A percentile compares a stretch with the other conserved stretches of the same genome.
phyloP scores from a whole-genome alignment of 495 filamentous ascomycete genomes.

The Trichoderma virens region DNA sequence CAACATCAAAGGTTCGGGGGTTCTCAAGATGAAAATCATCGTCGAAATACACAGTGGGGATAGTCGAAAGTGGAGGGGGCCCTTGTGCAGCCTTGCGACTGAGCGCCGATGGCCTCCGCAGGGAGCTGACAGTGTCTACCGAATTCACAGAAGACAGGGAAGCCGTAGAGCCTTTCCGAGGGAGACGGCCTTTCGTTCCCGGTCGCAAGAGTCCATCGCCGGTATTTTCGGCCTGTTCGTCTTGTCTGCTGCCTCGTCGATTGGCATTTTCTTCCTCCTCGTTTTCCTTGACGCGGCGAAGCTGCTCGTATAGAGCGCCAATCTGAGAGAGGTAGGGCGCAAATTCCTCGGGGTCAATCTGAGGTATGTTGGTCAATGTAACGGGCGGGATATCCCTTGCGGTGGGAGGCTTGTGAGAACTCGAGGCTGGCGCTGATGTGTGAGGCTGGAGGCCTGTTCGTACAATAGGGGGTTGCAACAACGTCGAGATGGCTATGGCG shows the following conservation, averaged over 20 bases:
- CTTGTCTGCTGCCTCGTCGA: conserved; percentile 35
- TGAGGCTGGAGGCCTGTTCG: conserved; percentile 79
- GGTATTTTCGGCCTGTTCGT: conserved; percentile 40
- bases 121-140: conserved; percentile 37
- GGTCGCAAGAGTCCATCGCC: conserved; percentile 42
- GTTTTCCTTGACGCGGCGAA: conserved; percentile 65
- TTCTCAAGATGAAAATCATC: conserved; percentile 95
- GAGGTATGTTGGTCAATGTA: conserved; percentile 79
- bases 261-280: conserved; percentile 48
- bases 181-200: conserved; percentile 29
- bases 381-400: conserved; percentile 92
- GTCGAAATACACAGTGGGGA: conserved; percentile 90
- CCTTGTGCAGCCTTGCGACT: conserved; percentile 49
- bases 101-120: conserved; percentile 42
- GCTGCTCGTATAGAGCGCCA: conserved; percentile 71
- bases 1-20: conserved; percentile 90
- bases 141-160: conserved; percentile 42
- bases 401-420: conserved; percentile 74
- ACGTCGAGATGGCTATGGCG: conserved; percentile 72
- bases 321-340: conserved; percentile 76
- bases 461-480: conserved; percentile 83
- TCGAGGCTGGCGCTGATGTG: conserved; percentile 53
- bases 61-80: conserved; percentile 80
- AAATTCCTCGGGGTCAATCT: conserved; percentile 72
- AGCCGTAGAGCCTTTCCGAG: conserved; percentile 38